Percentiles rank a stretch among this genome's conserved stretches.
phyloP scores from a whole-genome alignment of 2,329 filamentous ascomycete genomes.

The Chaetomium olivaceum region DNA sequence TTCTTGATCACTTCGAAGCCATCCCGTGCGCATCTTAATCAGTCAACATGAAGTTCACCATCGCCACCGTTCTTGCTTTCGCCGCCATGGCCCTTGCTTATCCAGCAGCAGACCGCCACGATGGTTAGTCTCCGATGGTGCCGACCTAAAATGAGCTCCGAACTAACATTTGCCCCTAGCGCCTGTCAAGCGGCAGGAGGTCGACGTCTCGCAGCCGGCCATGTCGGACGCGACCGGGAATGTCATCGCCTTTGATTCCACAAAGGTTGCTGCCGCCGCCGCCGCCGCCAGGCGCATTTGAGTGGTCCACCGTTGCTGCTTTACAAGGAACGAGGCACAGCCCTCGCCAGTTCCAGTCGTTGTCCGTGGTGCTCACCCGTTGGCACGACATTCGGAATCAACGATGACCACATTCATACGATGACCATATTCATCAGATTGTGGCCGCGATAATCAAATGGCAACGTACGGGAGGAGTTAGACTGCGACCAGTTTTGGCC shows the following conservation, averaged over 20 bases:
- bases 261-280: conserved; percentile 43
- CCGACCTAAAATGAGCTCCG: neutral
- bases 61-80: conserved; percentile 50
- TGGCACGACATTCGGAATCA: neutral
- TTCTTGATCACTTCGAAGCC: conserved; percentile 27
- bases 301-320: conserved; percentile 13
- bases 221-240: conserved; percentile 51
- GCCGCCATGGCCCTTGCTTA: conserved; percentile 49
- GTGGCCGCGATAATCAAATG: neutral
- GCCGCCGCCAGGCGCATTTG: conserved; percentile 42
- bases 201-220: conserved; percentile 44
- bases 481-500: neutral
- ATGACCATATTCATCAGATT: neutral
- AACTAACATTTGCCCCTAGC: conserved; percentile 24
- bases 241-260: conserved; percentile 47
- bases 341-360: neutral
- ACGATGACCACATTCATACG: neutral
- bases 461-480: neutral
- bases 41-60: conserved; percentile 56
- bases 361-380: neutral
- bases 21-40: conserved; percentile 26
- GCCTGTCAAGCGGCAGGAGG: conserved; percentile 36
- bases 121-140: conserved; percentile 26
- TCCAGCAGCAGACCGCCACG: conserved; percentile 31
- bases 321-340: neutral